A percentile compares a stretch with the other conserved stretches of the same genome.
phyloP scores from a whole-genome alignment of 2,329 filamentous ascomycete genomes.

The Elsinoe australis region DNA sequence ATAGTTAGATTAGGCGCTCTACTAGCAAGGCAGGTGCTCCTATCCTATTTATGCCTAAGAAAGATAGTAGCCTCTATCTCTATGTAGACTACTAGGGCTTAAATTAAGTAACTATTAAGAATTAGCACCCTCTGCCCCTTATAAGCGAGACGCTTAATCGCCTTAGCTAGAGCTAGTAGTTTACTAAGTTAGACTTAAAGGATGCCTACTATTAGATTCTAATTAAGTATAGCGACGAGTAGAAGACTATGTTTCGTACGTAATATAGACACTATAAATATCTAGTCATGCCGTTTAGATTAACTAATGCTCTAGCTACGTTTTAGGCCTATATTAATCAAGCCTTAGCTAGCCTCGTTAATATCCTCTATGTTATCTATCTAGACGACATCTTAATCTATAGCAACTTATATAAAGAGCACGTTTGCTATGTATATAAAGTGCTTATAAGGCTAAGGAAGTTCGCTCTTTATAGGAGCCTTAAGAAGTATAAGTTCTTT shows the following conservation, averaged over 20 bases:
- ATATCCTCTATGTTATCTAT: conserved; percentile 24
- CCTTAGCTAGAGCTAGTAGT: conserved; percentile 19
- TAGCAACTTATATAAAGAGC: conserved; percentile 16
- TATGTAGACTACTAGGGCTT: conserved; percentile 29
- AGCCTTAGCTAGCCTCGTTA: conserved; percentile 18
- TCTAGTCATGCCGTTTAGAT: conserved; percentile 25
- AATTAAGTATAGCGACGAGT: conserved; percentile 24
- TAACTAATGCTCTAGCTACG: conserved; percentile 21
- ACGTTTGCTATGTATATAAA: conserved; percentile 5
- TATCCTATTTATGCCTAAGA: conserved; percentile 23
- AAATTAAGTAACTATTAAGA: conserved; percentile 30
- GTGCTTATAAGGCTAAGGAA: conserved; percentile 12
- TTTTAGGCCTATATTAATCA: conserved; percentile 29
- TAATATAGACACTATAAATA: conserved; percentile 25
- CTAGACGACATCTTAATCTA: conserved; percentile 31
- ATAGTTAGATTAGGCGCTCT: conserved; percentile 17
- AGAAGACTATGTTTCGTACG: conserved; percentile 23
- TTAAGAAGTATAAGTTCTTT: conserved; percentile 20
- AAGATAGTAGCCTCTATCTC: conserved; percentile 21
- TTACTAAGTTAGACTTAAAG: conserved; percentile 25
- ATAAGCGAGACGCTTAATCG: conserved; percentile 25
- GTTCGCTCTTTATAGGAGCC: conserved; percentile 16
- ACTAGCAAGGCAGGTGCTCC: conserved; percentile 13
- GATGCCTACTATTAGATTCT: conserved; percentile 24
- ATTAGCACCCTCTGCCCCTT: conserved; percentile 25